Percentiles rank a stretch among this genome's conserved stretches.
phyloP scores from a whole-genome alignment of 345 rosid genomes.

The Rhizophora mangle region DNA sequence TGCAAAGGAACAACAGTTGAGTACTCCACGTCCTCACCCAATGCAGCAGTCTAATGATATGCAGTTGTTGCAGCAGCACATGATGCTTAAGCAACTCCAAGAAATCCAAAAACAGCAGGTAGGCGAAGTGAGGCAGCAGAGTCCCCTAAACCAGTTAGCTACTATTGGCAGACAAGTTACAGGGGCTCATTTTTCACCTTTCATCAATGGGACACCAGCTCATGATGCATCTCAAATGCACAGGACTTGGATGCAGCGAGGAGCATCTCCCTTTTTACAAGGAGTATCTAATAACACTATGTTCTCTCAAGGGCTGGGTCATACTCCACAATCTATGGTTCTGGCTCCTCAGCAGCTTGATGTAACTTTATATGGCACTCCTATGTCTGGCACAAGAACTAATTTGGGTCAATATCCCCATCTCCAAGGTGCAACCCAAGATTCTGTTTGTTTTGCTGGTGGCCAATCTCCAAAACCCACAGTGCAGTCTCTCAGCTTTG shows the following conservation, averaged over 20 bases:
- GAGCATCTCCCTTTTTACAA: slow-evolving; percentile 37
- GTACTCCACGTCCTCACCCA: slow-evolving; percentile 21
- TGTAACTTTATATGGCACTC: slow-evolving; percentile 48
- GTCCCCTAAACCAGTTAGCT: slow-evolving; percentile 41
- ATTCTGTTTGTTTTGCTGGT: slow-evolving; percentile 24
- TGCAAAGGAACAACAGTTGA: slow-evolving; percentile 27
- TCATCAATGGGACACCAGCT: slow-evolving; percentile 54
- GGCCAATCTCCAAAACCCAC: slow-evolving; percentile 39
- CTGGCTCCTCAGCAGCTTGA: slow-evolving; percentile 48
- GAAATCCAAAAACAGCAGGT: slow-evolving; percentile 61
- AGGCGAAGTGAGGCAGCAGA: slow-evolving; percentile 46
- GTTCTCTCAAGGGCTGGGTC: slow-evolving; percentile 40
- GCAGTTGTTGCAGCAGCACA: slow-evolving; percentile 68
- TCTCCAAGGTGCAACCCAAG: slow-evolving; percentile 21
- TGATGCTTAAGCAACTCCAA: slow-evolving; percentile 66
- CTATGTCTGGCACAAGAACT: slow-evolving; percentile 43
- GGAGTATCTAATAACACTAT: slow-evolving; percentile 37
- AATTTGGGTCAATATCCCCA: slow-evolving; percentile 11
- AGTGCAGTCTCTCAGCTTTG: slow-evolving; percentile 32
- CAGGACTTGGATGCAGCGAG: slow-evolving; percentile 39
- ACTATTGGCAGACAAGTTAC: slow-evolving; percentile 38
- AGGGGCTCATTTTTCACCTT: slow-evolving; percentile 39
- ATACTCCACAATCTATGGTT: slow-evolving; percentile 36
- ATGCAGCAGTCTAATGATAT: slow-evolving; percentile 66
- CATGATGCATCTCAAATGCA: slow-evolving; percentile 44